Percentiles rank a stretch among this genome's conserved stretches.
phyloP scores from a whole-genome alignment of 257 asterid genomes.

The Sherardia arvensis region DNA sequence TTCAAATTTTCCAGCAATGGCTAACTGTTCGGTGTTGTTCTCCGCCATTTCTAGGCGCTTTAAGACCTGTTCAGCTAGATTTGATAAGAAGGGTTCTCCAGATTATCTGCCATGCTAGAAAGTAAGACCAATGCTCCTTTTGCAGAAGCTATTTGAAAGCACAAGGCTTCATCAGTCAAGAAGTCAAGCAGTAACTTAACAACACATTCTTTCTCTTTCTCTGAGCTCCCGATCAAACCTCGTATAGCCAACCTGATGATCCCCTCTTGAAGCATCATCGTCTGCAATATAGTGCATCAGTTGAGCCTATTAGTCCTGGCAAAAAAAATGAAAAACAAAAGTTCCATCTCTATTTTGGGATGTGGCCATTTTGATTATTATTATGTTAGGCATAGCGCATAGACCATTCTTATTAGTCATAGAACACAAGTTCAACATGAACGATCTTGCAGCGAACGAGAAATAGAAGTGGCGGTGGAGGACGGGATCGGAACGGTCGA shows the following conservation, averaged over 20 bases:
- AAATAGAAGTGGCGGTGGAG: no score
- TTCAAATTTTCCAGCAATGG: slow-evolving; percentile 24
- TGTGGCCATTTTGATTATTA: no score
- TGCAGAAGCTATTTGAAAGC: slow-evolving; percentile 16
- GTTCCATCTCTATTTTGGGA: not conserved
- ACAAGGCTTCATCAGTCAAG: slow-evolving; percentile 17
- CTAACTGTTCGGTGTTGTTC: slow-evolving; percentile 13
- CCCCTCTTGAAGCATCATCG: slow-evolving; percentile 23
- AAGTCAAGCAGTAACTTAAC: slow-evolving; percentile 17
- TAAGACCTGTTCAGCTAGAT: slow-evolving; percentile 20
- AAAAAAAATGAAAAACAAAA: not conserved
- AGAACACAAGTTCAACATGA: no score
- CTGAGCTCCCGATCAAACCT: slow-evolving; percentile 21
- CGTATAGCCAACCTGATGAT: slow-evolving; percentile 19
- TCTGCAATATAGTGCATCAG: slow-evolving; percentile 12
- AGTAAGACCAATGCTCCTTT: slow-evolving; percentile 19
- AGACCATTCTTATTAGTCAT: no score
- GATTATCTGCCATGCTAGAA: slow-evolving; percentile 20
- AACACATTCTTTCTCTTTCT: slow-evolving; percentile 20
- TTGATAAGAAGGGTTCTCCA: slow-evolving; percentile 16
- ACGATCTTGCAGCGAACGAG: no score
- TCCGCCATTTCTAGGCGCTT: slow-evolving; percentile 15
- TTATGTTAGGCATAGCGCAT: no score
- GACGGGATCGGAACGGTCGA: no score
- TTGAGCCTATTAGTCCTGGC: not conserved